These are phyloP conservation scores for Avena eriantha DNA, from an alignment of 176 grass and related monocot genomes.

Conservation along the genomic window DNA sequence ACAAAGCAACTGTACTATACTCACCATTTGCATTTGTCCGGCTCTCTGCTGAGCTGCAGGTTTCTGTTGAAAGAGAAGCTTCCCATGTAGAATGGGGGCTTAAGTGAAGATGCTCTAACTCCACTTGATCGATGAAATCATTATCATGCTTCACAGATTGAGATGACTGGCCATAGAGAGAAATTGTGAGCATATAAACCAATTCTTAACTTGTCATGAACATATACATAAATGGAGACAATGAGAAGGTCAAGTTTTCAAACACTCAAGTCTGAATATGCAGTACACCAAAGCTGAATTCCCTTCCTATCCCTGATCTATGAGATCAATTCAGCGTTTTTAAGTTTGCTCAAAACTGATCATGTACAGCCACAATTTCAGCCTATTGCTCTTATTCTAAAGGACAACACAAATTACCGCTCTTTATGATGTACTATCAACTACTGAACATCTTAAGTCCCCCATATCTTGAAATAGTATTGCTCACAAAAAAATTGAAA, in stretches of 20 bases:
- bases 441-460: conserved; percentile 13
- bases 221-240: conserved; percentile 20
- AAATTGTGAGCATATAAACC: not conserved
- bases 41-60: conserved; percentile 84
- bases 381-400: conserved; percentile 37
- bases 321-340: not conserved
- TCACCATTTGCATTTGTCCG: conserved; percentile 77
- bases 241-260: not conserved
- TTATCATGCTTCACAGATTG: conserved; percentile 47
- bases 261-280: not conserved
- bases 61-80: conserved; percentile 78
- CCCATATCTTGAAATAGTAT: conserved; percentile 1
- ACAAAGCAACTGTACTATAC: conserved; percentile 13
- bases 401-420: not conserved
- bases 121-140: conserved; percentile 38
- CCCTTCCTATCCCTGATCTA: not conserved
- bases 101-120: conserved; percentile 48
- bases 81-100: conserved; percentile 63
- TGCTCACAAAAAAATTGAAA: too few species aligned
- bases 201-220: not conserved
- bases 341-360: conserved; percentile 29
- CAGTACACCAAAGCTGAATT: conserved; percentile 17
- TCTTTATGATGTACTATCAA: conserved; percentile 31
- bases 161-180: conserved; percentile 48
- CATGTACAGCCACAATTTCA: conserved; percentile 11